Percentiles rank a stretch among this genome's conserved stretches.
These are phyloP conservation scores for Lupinus albus DNA, from an alignment of 306 rosid genomes.

Conservation along the genomic window DNA sequence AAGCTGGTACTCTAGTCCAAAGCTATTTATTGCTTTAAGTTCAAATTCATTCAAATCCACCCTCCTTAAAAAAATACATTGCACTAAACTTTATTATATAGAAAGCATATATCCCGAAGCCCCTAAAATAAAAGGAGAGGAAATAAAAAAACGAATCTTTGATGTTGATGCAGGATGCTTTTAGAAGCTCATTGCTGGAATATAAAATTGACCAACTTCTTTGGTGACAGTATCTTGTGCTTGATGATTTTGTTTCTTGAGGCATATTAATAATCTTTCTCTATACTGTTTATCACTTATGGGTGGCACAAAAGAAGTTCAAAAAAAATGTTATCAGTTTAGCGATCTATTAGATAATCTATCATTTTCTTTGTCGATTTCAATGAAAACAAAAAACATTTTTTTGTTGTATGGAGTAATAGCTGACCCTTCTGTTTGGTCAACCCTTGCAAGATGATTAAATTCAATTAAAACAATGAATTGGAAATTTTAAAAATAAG, in stretches of 20 bases:
- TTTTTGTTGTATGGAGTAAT: too few relatives aligned
- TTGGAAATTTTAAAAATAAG: background rate
- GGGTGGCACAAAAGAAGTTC: constrained; percentile 22
- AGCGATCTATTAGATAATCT: background rate
- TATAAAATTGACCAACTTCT: constrained; percentile 28
- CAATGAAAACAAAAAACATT: background rate
- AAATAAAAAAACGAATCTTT: constrained; percentile 14
- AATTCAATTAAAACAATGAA: background rate
- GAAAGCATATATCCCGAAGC: constrained; percentile 28
- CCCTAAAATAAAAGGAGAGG: background rate
- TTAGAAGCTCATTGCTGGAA: background rate
- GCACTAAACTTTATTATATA: background rate
- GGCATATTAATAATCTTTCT: background rate
- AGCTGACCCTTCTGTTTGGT: too few relatives aligned
- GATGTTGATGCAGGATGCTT: constrained; percentile 6
- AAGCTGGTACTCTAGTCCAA: too few relatives aligned
- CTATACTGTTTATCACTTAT: background rate
- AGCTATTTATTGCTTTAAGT: constrained; percentile 5
- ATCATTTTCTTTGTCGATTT: background rate
- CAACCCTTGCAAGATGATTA: constrained; percentile 42
- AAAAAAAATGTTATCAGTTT: constrained; percentile 1
- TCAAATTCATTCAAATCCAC: constrained; percentile 23
- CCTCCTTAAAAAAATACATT: background rate
- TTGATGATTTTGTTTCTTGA: constrained; percentile 34
- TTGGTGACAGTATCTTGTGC: constrained; percentile 37